phyloP scores from a whole-genome alignment of 106 monocot species.

The Allium cepa region DNA sequence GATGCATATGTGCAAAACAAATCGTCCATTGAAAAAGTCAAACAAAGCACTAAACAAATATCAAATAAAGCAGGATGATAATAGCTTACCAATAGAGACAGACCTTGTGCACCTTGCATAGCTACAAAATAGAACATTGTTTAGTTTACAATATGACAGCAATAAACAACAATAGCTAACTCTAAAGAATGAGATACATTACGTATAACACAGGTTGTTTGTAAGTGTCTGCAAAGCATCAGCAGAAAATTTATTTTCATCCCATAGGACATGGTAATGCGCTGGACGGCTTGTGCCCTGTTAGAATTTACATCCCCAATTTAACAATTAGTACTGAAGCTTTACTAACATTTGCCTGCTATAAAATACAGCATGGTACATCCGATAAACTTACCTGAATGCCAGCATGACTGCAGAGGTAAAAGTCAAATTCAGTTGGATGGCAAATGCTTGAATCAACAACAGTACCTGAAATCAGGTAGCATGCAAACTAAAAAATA shows the following conservation, averaged over 20 bases:
- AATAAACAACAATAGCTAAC: not conserved
- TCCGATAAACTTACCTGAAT: constrained; percentile 9
- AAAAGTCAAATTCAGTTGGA: constrained; percentile 28
- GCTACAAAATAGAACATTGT: constrained; percentile 13
- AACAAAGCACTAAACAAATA: no score
- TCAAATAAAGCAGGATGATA: no score
- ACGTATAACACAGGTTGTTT: constrained; percentile 95
- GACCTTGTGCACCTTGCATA: constrained; percentile 86
- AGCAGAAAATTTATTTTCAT: constrained; percentile 19
- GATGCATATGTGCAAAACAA: no score
- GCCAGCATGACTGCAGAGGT: constrained; percentile 27
- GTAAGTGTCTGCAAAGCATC: constrained; percentile 41
- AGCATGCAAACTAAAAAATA: no score
- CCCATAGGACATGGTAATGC: constrained; percentile 24
- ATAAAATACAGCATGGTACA: not conserved
- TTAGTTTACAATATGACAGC: not conserved
- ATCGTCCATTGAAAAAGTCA: no score
- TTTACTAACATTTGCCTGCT: not conserved
- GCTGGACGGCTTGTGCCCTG: constrained; percentile 27
- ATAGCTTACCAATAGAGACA: constrained; percentile 68
- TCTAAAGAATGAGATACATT: constrained; percentile 1
- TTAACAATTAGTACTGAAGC: not conserved
- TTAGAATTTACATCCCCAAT: not conserved
- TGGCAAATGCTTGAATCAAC: constrained; percentile 27
- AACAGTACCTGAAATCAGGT: constrained; percentile 16